These are phyloP conservation scores for Carex parvula DNA, from an alignment of 176 grass and related monocot species.

Conservation along the genomic window DNA sequence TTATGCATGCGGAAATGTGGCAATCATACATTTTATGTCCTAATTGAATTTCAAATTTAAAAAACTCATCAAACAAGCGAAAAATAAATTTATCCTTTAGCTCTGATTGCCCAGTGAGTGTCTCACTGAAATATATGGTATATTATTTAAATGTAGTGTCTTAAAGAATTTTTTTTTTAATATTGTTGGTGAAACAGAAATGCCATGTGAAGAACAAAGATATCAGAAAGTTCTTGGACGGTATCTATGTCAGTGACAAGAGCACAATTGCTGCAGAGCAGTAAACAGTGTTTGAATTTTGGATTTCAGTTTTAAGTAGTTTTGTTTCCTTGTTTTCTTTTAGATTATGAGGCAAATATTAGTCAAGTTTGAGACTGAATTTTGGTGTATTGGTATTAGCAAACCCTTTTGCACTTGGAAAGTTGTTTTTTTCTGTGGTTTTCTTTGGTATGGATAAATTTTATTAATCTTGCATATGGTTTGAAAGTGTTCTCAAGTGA, in stretches of 20 bases:
- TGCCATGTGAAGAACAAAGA: conserved; percentile 84
- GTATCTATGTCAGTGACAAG: conserved; percentile 74
- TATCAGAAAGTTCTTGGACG: conserved; percentile 77
- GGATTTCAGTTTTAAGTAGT: conserved; percentile 4
- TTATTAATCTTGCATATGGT: conserved; percentile 12
- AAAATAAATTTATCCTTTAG: not conserved
- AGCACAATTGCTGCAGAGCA: conserved; percentile 44
- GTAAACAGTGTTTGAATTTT: conserved; percentile 31
- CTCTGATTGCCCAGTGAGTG: not conserved
- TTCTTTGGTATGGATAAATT: conserved; percentile 5
- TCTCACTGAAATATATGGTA: not conserved
- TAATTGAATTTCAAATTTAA: not conserved
- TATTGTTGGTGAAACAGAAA: conserved; percentile 40
- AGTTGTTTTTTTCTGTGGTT: not conserved
- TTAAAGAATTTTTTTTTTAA: not conserved
- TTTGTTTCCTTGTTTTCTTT: not conserved
- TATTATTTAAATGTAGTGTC: too few species aligned
- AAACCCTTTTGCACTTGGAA: conserved; percentile 29
- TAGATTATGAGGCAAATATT: conserved; percentile 22
- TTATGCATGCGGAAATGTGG: not conserved
- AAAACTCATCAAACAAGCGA: not conserved
- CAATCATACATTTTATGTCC: not conserved
- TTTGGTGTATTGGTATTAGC: conserved; percentile 8
- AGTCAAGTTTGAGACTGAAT: not conserved
- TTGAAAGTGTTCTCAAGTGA: not conserved